phyloP scores from a whole-genome alignment of 31 red algal species.

The Asparagopsis taxiformis region DNA sequence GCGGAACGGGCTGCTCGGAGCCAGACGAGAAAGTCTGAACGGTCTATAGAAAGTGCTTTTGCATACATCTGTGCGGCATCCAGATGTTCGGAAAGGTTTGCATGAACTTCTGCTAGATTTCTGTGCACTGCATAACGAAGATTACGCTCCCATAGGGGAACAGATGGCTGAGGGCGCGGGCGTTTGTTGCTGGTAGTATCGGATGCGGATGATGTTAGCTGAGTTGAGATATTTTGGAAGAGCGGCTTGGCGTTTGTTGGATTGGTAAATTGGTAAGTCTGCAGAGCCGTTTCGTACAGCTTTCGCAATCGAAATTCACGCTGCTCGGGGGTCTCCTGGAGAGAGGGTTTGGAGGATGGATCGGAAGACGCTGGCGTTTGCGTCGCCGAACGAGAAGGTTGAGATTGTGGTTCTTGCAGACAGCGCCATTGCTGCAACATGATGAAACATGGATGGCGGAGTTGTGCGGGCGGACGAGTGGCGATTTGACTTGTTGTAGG shows the following conservation, averaged over 20 bases:
- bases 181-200: conserved; percentile 1
- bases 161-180: conserved; percentile 2
- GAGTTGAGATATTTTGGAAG: no score
- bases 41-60: conserved; percentile 48
- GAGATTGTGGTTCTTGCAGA: background rate
- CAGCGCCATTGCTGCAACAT: no score
- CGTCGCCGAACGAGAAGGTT: background rate
- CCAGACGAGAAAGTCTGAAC: conserved; percentile 55
- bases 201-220: no score
- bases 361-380: background rate
- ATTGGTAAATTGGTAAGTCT: no score
- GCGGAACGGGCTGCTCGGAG: conserved; percentile 31
- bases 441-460: no score
- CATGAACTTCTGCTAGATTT: conserved; percentile 47
- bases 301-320: conserved; percentile 40
- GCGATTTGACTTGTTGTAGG: no score
- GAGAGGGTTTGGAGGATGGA: background rate
- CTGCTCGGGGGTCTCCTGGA: conserved; percentile 39
- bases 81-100: background rate
- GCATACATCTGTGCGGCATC: conserved; percentile 25
- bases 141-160: conserved; percentile 48
- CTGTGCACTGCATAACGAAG: conserved; percentile 60
- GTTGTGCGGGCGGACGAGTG: no score
- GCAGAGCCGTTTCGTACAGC: conserved; percentile 37
- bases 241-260: no score